Percentiles rank a stretch among this genome's conserved stretches.
Conservation (phyloP, 1,139 yeast genomes). For the Protomyces pachydermus region DNA sequence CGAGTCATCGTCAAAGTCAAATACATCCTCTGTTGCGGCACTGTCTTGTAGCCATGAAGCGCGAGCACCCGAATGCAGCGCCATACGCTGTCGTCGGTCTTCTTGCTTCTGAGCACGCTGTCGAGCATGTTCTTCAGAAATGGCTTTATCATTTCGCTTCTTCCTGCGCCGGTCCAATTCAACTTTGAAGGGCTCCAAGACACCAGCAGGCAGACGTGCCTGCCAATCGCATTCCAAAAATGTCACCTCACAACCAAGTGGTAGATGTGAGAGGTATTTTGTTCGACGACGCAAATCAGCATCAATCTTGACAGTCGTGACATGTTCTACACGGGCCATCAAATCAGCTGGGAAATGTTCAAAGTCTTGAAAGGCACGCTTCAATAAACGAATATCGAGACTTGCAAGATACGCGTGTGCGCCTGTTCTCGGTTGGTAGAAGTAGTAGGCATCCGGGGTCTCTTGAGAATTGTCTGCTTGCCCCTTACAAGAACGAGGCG, state of each 20-base stretch:
- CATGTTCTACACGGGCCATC: constrained; percentile 61
- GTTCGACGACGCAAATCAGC: constrained; percentile 54
- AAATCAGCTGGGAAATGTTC: constrained; percentile 62
- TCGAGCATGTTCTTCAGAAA: constrained; percentile 35
- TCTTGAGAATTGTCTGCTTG: neutral
- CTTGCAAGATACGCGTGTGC: constrained; percentile 67
- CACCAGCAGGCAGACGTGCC: constrained; percentile 47
- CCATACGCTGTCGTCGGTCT: constrained; percentile 14
- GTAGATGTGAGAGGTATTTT: constrained; percentile 76
- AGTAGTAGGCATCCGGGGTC: constrained; percentile 45
- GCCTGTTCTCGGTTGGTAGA: constrained; percentile 67
- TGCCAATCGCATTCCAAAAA: constrained; percentile 85
- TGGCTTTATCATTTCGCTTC: constrained; percentile 50
- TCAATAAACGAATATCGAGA: constrained; percentile 69
- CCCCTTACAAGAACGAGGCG: constrained; percentile 4
- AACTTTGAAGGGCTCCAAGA: constrained; percentile 52
- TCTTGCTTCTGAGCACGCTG: constrained; percentile 20
- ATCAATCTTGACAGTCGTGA: constrained; percentile 56
- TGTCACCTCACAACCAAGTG: constrained; percentile 78
- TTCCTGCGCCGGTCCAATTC: constrained; percentile 61
- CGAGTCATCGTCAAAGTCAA: constrained; percentile 16
- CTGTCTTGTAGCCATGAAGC: neutral
- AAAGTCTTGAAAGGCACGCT: constrained; percentile 58
- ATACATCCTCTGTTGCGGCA: neutral
- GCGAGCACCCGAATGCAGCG: neutral